Conservation (phyloP, 768 basidiomycete species). For the Hysterangium stoloniferum region DNA sequence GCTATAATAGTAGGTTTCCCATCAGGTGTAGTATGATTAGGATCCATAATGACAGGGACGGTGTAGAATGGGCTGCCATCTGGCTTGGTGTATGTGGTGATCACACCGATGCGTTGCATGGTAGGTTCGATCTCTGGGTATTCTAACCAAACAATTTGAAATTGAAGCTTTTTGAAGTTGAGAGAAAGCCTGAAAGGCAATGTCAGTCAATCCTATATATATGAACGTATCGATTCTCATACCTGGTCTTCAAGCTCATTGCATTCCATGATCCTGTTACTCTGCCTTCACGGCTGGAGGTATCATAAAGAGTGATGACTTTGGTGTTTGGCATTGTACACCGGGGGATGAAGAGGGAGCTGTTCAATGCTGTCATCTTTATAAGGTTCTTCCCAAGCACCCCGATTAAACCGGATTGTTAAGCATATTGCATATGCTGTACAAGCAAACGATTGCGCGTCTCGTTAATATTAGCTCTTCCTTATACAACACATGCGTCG, state of each 20-base stretch:
- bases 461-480: too few species aligned
- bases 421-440: too few species aligned
- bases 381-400: too few species aligned
- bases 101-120: constrained; percentile 11
- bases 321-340: too few species aligned
- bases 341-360: too few species aligned
- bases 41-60: constrained; percentile 46
- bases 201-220: background rate
- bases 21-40: constrained; percentile 24
- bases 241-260: background rate
- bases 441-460: too few species aligned
- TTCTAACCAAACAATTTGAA: constrained; percentile 26
- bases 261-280: background rate
- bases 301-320: background rate
- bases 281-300: background rate
- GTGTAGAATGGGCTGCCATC: constrained; percentile 45
- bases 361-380: too few species aligned
- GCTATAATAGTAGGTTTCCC: constrained; percentile 29
- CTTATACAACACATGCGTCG: too few species aligned
- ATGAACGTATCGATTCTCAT: too few species aligned
- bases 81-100: too few species aligned
- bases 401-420: too few species aligned
- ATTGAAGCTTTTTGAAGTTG: constrained; percentile 34
- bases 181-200: constrained; percentile 25
- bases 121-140: constrained; percentile 16